Conservation (phyloP, 75 land plant species). For the Chamaecyparis obtusa region DNA sequence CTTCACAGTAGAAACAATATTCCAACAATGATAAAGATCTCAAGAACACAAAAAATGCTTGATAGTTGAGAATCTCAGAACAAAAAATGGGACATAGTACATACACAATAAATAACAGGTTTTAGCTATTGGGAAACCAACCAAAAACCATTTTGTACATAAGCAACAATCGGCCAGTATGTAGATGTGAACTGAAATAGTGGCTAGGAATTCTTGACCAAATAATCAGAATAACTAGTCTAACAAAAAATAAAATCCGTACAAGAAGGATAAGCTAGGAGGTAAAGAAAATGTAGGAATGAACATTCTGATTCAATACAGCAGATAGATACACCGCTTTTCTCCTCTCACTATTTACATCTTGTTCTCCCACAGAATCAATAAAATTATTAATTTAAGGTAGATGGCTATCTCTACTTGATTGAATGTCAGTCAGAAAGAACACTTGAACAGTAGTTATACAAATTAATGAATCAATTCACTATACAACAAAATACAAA, state of each 20-base stretch:
- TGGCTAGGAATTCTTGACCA: not conserved
- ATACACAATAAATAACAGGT: not conserved
- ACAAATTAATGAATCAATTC: not conserved
- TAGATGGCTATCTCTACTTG: not conserved
- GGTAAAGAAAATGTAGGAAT: not conserved
- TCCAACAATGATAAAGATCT: not conserved
- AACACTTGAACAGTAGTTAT: not conserved
- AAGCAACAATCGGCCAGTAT: not conserved
- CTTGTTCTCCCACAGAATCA: not conserved
- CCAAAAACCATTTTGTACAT: not conserved
- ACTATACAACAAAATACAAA: not conserved
- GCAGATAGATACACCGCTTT: not conserved
- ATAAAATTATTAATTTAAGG: not conserved
- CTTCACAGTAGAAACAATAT: conserved; percentile 24
- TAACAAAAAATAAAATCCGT: not conserved
- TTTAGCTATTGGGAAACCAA: not conserved
- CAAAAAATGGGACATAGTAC: not conserved
- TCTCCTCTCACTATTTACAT: not conserved
- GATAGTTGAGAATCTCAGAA: not conserved
- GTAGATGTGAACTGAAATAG: not conserved
- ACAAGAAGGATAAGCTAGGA: not conserved
- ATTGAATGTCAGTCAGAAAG: not conserved
- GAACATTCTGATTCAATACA: not conserved
- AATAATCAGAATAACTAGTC: not conserved
- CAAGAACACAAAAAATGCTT: not conserved